Percentiles rank a stretch among this genome's conserved stretches.
Evolutionary conservation across 306 rosid species (phyloP).

Genomic region (Acacia confusa): DNA sequence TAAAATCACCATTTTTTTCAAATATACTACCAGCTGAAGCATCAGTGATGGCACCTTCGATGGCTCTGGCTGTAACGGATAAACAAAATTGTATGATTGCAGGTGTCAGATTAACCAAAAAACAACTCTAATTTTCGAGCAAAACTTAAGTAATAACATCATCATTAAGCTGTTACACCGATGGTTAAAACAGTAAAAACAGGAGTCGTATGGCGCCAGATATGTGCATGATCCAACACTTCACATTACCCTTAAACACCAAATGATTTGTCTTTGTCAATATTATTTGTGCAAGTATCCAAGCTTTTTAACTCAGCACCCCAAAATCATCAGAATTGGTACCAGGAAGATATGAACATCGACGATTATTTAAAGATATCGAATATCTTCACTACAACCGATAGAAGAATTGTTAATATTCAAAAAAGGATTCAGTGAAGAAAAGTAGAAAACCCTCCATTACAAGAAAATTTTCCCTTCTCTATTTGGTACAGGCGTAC

Average conservation of each 20-base stretch:
- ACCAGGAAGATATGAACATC: not conserved
- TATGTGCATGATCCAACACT: not conserved
- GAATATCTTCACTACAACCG: constrained; percentile 23
- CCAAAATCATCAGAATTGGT: not conserved
- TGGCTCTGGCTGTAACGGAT: constrained; percentile 42
- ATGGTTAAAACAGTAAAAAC: not conserved
- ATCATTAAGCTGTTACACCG: not conserved
- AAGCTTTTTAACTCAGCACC: not conserved
- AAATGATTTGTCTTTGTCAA: not conserved
- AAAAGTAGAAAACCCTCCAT: not conserved
- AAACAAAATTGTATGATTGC: not conserved
- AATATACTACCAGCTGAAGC: constrained; percentile 55
- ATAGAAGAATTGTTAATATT: not conserved
- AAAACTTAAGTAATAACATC: not conserved
- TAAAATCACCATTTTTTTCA: not conserved
- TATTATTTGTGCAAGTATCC: not conserved
- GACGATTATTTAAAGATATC: not conserved
- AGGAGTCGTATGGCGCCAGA: not conserved
- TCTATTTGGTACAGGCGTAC: not conserved
- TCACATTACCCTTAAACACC: not conserved
- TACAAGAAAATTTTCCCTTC: not conserved
- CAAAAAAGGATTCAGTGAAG: not conserved
- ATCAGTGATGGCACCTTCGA: constrained; percentile 67
- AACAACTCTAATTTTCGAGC: constrained; percentile 4
- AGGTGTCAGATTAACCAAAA: constrained; percentile 19